Percentiles rank a stretch among this genome's conserved stretches.
Conservation (phyloP, 345 rosid genomes). For the Psidium friedrichsthalianum region DNA sequence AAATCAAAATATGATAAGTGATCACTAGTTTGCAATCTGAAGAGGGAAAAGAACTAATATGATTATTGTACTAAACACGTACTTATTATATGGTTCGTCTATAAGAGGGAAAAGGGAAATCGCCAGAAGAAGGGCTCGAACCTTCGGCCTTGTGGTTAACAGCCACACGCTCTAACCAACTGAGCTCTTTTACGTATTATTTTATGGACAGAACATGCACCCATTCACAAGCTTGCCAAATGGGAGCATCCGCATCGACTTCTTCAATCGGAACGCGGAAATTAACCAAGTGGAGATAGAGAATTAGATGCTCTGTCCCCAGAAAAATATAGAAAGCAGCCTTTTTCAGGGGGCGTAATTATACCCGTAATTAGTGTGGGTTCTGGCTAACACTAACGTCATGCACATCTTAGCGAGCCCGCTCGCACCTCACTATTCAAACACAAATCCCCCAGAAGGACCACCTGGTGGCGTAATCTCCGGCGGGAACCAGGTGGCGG, state of each 20-base stretch:
- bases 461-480: not conserved
- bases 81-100: no score
- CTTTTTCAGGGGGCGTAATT: not conserved
- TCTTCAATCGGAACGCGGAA: not conserved
- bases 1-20: no score
- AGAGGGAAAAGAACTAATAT: no score
- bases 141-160: constrained; percentile 56
- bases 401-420: not conserved
- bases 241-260: no score
- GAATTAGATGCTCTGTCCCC: not conserved
- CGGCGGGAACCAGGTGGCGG: constrained; percentile 8
- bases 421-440: not conserved
- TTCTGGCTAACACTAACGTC: no score
- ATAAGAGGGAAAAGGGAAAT: no score
- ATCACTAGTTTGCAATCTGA: no score
- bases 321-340: not conserved
- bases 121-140: not conserved
- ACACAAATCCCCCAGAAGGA: not conserved
- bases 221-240: no score
- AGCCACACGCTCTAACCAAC: constrained; percentile 56
- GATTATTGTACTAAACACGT: no score
- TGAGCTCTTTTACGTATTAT: no score
- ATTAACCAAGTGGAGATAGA: not conserved
- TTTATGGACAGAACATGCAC: no score
- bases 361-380: not conserved